phyloP scores from a whole-genome alignment of 2,329 filamentous ascomycete genomes.

The Cryphonectria carpinicola region DNA sequence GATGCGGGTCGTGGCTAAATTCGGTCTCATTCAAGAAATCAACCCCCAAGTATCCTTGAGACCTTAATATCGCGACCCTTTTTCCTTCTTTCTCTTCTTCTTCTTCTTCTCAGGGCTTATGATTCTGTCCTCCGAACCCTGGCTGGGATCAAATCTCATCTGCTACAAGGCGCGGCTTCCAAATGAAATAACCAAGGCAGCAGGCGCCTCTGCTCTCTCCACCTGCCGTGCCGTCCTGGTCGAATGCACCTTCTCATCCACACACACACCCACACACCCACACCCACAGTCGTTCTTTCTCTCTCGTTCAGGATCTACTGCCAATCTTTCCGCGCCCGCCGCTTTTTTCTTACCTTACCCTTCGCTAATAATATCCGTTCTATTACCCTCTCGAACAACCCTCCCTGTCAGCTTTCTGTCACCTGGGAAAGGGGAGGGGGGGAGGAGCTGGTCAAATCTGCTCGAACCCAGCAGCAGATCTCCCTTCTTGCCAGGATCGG shows the following conservation, averaged over 20 bases:
- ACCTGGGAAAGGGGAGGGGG: not conserved
- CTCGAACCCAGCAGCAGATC: constrained; percentile 21
- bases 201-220: constrained; percentile 47
- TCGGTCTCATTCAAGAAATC: constrained; percentile 21
- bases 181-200: constrained; percentile 47
- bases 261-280: constrained; percentile 31
- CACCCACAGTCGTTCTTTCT: not conserved
- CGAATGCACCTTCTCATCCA: constrained; percentile 39
- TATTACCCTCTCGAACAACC: constrained; percentile 22
- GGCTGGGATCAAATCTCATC: constrained; percentile 47
- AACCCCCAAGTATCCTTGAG: constrained; percentile 24
- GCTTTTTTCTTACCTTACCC: constrained; percentile 32
- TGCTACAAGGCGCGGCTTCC: constrained; percentile 49
- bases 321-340: constrained; percentile 36
- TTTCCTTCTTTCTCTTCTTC: not conserved
- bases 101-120: constrained; percentile 31
- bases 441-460: constrained; percentile 24
- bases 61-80: constrained; percentile 17
- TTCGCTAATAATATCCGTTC: constrained; percentile 28
- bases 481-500: constrained; percentile 17
- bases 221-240: constrained; percentile 47
- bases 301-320: constrained; percentile 34
- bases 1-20: constrained; percentile 25
- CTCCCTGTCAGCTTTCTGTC: constrained; percentile 9
- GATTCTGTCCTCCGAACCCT: constrained; percentile 37